Base-by-base conservation (phyloP, 441 rosid genomes). In the Jatropha podagrica region DNA sequence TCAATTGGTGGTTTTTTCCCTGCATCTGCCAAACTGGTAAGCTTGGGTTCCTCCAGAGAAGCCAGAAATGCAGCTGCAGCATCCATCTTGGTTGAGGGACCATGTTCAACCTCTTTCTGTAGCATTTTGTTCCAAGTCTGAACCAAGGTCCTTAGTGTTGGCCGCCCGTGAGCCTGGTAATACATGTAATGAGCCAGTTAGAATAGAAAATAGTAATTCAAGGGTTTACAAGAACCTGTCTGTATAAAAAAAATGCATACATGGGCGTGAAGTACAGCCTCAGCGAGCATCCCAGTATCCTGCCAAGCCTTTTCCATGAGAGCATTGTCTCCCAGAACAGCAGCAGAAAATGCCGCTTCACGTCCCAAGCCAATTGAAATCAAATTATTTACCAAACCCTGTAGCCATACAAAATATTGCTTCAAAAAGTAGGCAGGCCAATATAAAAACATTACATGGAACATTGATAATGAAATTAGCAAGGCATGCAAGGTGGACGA, bases 261-360 rank as follows among this genome's bases (percentile, higher is more conserved):
- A 65, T 96, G 98, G 23, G 98, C 97, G 80, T 96, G 99, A 83
- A 96, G 96, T 51, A 94, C 99, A 49, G 98, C 90, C 88, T 96
- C 99, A 12, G 98, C 93, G 48, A 91, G 97, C 99, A 96, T 96
- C 80, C 99, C 99, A 0, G 98, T 94, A 74, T 96, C 99, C 87
- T 91, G 96, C 99, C 99, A 96, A 46, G 97, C 96, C 84, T 89
- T 94, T 82, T 94, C 99, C 99, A 96, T 92, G 78, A 96, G 95
- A 67, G 91, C 96, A 82, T 94, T 94, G 86, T 96, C 99, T 61
- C 97, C 98, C 83, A 96, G 80, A 77, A 94, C 88, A 62, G 98
- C 97, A 77, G 97, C 97, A 61, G 99, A 77, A 86, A 96, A 96
- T 65, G 99, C 97, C 69, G 97, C 98, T 88, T 96, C 98, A 55